Conservation (phyloP, 2,329 filamentous ascomycete genomes). For the Penicillium capsulatum region DNA sequence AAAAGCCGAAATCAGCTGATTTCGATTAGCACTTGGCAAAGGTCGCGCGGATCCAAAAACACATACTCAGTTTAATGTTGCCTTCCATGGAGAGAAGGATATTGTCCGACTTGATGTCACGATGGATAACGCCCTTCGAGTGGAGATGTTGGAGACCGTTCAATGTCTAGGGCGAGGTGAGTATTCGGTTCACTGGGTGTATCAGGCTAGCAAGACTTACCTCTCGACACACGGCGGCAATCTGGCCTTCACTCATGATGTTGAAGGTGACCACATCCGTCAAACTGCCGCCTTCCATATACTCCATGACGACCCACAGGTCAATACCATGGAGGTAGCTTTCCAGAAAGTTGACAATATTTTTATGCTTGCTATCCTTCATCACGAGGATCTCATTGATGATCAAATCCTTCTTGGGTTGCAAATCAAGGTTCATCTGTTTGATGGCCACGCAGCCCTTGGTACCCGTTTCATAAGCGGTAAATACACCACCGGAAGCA, state of each 20-base stretch:
- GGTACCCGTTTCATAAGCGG: slow-evolving; percentile 75
- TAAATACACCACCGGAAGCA: slow-evolving; percentile 92
- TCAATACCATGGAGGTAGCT: slow-evolving; percentile 87
- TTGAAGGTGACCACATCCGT: slow-evolving; percentile 99
- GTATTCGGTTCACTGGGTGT: slow-evolving; percentile 1
- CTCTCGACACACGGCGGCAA: slow-evolving; percentile 90
- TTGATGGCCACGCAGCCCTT: slow-evolving; percentile 96
- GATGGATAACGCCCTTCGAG: slow-evolving; percentile 95
- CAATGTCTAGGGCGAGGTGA: slow-evolving; percentile 56
- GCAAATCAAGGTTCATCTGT: slow-evolving; percentile 98
- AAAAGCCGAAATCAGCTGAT: slow-evolving; percentile 94
- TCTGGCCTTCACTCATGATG: slow-evolving; percentile 97
- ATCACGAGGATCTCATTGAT: slow-evolving; percentile 99
- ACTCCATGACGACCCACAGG: slow-evolving; percentile 99
- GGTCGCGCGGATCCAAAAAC: background rate
- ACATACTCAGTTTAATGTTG: slow-evolving; percentile 92
- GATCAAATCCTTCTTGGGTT: slow-evolving; percentile 97
- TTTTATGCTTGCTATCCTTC: slow-evolving; percentile 97
- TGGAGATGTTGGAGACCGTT: slow-evolving; percentile 91
- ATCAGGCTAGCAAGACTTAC: slow-evolving; percentile 36
- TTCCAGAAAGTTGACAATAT: slow-evolving; percentile 99
- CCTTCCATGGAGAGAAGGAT: slow-evolving; percentile 90
- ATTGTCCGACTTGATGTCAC: slow-evolving; percentile 99
- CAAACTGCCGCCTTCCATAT: slow-evolving; percentile 96
- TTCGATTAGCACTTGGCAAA: slow-evolving; percentile 19